Conservation (phyloP, 2,329 filamentous ascomycete genomes). For the Dactylellina cionopaga region DNA sequence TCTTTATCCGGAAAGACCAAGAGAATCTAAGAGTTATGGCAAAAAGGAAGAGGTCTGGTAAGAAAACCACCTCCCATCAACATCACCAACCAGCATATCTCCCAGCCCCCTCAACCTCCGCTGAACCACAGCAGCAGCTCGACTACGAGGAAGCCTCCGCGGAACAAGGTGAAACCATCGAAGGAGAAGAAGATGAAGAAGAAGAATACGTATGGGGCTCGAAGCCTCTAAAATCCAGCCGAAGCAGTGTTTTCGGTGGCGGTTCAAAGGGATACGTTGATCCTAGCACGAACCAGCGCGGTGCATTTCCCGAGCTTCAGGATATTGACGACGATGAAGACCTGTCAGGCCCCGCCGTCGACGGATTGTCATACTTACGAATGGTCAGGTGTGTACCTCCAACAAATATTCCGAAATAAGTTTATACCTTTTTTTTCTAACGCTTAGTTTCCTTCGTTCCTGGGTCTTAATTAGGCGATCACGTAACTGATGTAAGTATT, state of each 20-base stretch:
- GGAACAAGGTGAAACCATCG: constrained; percentile 3
- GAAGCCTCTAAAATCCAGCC: constrained; percentile 44
- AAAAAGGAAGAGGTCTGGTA: constrained; percentile 52
- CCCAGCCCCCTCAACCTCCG: constrained; percentile 23
- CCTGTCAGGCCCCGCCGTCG: constrained; percentile 55
- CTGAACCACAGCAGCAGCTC: constrained; percentile 44
- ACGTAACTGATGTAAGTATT: constrained; percentile 52
- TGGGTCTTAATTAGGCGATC: constrained; percentile 12
- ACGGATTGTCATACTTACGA: constrained; percentile 56
- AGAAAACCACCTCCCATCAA: constrained; percentile 40
- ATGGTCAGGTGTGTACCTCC: constrained; percentile 56
- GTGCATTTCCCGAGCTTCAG: constrained; percentile 55
- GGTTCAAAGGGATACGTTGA: constrained; percentile 55
- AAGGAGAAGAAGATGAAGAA: neutral
- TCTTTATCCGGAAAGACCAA: neutral
- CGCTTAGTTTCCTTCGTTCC: neutral
- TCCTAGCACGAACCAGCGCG: constrained; percentile 55
- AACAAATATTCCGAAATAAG: constrained; percentile 37
- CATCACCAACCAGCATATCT: constrained; percentile 14
- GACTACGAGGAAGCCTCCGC: constrained; percentile 21
- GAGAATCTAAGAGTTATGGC: constrained; percentile 19
- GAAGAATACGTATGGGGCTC: constrained; percentile 45
- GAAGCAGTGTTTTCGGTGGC: constrained; percentile 35
- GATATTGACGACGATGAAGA: constrained; percentile 53
- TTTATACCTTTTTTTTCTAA: too few species aligned